Base-by-base conservation (phyloP, 139 green algal genomes). In the Chlamydomonas applanata region DNA sequence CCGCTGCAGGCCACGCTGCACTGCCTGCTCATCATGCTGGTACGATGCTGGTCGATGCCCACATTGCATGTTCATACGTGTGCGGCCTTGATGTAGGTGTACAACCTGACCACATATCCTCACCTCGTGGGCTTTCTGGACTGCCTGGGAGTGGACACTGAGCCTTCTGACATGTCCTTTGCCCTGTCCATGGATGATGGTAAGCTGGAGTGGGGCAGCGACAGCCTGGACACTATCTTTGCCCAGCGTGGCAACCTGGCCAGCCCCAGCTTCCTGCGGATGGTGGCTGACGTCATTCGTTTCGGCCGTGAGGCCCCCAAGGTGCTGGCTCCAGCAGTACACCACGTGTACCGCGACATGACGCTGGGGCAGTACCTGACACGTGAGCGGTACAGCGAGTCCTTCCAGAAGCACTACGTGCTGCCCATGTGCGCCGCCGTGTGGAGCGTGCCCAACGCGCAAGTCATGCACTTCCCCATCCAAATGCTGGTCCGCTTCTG, bases 381-480 rank as follows among this genome's bases (percentile, higher is more conserved):
- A 1, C 22, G 71, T 27, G 52, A 91, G 33, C 32, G 81, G 2
- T 97, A 97, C 82, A 86, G 78, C 72, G 11, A 85, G 0, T 61
- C 57, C 30, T 97, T 98, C 83, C 79, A 61, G 0, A 61, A 89
- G 46, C 83, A 92, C 83, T 98, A 98, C 69, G 75, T 98, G 44
- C 71, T 96, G 64, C 95, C 95, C 52, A 98, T 99, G 94, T 99
- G 95, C 63, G 95, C 95, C 0, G 92, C 94, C 17, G 94, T 99
- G 5, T 99, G 95, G 95, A 97, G 89, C 71, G 91, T 96, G 33
- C 88, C 92, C 17, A 89, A 91, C 7, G 70, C 78, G 0, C 82
- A 90, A 80, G 93, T 97, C 52, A 65, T 97, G 40, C 56, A 68
- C 29, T 98, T 97, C 79, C 97, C 94, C 0, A 82, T 97, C 11